These are phyloP conservation scores for Ophiostoma pallidulum DNA, from an alignment of 2,329 filamentous ascomycete genomes.

Conservation along the genomic window DNA sequence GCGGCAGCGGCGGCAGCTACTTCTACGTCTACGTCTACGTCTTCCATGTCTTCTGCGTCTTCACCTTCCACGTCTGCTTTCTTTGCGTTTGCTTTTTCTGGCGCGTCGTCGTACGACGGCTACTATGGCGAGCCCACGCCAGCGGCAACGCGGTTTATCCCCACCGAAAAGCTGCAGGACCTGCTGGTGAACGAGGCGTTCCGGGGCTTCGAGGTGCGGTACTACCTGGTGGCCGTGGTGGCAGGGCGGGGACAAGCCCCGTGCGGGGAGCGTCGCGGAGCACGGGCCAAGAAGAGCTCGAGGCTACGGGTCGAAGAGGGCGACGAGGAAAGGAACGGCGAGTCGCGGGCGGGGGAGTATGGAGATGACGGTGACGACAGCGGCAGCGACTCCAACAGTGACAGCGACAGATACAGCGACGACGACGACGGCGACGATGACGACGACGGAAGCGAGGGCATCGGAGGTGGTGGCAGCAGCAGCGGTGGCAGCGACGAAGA, in stretches of 20 bases:
- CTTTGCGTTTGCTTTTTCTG: no score
- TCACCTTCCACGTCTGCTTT: neutral
- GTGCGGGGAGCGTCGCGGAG: no score
- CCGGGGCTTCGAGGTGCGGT: slow-evolving; percentile 78
- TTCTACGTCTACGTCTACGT: no score
- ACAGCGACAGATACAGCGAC: neutral
- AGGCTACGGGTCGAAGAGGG: neutral
- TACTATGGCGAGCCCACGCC: slow-evolving; percentile 24
- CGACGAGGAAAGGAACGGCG: neutral
- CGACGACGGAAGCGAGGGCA: neutral
- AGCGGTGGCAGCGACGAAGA: slow-evolving; percentile 54
- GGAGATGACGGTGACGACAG: neutral
- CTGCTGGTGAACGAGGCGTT: slow-evolving; percentile 95
- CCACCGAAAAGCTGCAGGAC: slow-evolving; percentile 84
- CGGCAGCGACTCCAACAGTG: neutral
- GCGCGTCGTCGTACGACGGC: slow-evolving; percentile 3
- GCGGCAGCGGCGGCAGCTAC: neutral
- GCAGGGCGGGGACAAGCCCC: neutral
- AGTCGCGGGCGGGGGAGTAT: neutral
- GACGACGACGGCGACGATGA: neutral
- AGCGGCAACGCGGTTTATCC: slow-evolving; percentile 51
- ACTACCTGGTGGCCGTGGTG: slow-evolving; percentile 83
- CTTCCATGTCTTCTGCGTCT: no score
- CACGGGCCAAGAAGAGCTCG: neutral
- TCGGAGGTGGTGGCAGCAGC: slow-evolving; percentile 1